Evolutionary conservation across 148 eudicot species (phyloP).

Genomic region (Chenopodium berlandieri): DNA sequence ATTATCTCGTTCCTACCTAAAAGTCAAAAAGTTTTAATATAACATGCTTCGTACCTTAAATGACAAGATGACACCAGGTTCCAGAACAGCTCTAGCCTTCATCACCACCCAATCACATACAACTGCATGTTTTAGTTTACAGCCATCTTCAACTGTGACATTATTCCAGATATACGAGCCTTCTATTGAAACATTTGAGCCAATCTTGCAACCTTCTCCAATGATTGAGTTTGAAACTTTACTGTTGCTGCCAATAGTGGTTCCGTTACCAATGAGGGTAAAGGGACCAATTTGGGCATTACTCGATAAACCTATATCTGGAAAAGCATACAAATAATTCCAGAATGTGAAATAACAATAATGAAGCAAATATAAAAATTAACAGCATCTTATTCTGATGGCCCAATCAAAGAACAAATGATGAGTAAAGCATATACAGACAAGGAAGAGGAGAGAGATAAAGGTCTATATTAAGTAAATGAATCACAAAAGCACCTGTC

Average conservation of each 20-base stretch:
- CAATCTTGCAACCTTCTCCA: constrained; percentile 86
- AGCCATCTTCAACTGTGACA: constrained; percentile 84
- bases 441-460: not conserved
- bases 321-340: constrained; percentile 10
- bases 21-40: not conserved
- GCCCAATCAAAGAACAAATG: not conserved
- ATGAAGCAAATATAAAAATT: not conserved
- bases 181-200: constrained; percentile 75
- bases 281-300: constrained; percentile 82
- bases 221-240: constrained; percentile 71
- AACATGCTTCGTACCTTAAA: constrained; percentile 55
- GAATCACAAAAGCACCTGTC: not conserved
- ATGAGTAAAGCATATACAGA: not conserved
- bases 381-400: not conserved
- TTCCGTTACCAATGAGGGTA: constrained; percentile 74
- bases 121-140: constrained; percentile 75
- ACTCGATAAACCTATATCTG: constrained; percentile 63
- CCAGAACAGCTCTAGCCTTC: constrained; percentile 72
- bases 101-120: constrained; percentile 83
- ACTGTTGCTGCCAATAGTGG: constrained; percentile 56
- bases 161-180: constrained; percentile 89
- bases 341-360: not conserved
- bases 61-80: constrained; percentile 82
- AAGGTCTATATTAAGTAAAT: not conserved
- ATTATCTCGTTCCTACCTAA: too few relatives aligned